Evolutionary conservation across 129 eudicot species (phyloP).

Genomic region (Helianthus tuberosus): DNA sequence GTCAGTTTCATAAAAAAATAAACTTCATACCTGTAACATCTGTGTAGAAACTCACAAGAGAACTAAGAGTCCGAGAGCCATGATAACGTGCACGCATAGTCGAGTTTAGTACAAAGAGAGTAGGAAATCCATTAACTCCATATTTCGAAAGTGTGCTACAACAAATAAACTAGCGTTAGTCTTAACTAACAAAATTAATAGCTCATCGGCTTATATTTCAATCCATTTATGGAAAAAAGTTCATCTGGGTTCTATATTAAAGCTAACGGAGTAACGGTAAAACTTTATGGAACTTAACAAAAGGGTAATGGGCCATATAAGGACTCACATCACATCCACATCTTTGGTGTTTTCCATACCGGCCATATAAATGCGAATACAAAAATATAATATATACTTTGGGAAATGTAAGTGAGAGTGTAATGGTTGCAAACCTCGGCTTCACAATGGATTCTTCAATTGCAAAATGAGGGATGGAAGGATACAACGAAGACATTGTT

Average conservation of each 20-base stretch:
- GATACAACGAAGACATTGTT: conserved; percentile 57
- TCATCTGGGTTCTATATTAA: neutral
- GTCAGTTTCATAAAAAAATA: neutral
- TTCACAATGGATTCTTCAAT: conserved; percentile 71
- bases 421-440: conserved; percentile 61
- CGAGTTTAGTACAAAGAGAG: conserved; percentile 72
- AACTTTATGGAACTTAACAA: neutral
- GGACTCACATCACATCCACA: too few relatives aligned
- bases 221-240: neutral
- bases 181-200: conserved; percentile 6
- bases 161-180: conserved; percentile 8
- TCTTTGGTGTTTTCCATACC: neutral
- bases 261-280: neutral
- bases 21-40: conserved; percentile 64
- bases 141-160: conserved; percentile 79
- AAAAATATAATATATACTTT: neutral
- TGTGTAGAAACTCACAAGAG: conserved; percentile 66
- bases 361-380: neutral
- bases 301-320: neutral
- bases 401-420: conserved; percentile 9
- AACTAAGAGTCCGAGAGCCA: conserved; percentile 71
- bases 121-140: conserved; percentile 93
- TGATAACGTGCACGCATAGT: conserved; percentile 85
- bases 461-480: conserved; percentile 84
- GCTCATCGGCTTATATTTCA: conserved; percentile 2